Conservation (phyloP, 2,329 filamentous ascomycete species). For the Raffaelea albimanens region DNA sequence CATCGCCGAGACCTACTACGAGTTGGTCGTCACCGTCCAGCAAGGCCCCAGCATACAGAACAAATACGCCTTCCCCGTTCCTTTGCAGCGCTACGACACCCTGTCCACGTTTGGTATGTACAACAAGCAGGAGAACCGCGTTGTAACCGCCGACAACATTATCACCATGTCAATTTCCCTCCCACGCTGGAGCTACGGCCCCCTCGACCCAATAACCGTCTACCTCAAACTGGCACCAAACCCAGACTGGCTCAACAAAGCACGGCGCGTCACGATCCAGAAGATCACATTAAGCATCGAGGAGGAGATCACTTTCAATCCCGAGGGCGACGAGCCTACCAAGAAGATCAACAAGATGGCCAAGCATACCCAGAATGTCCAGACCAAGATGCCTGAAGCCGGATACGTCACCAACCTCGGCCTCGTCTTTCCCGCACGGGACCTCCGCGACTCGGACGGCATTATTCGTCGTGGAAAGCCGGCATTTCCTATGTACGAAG, state of each 20-base stretch:
- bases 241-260: constrained; percentile 82
- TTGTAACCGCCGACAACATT: constrained; percentile 78
- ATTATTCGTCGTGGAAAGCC: constrained; percentile 77
- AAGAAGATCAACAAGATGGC: constrained; percentile 82
- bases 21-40: constrained; percentile 91
- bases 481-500: constrained; percentile 80
- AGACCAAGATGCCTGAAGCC: constrained; percentile 76
- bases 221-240: constrained; percentile 94
- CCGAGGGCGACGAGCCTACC: constrained; percentile 89
- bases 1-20: constrained; percentile 95
- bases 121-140: constrained; percentile 84
- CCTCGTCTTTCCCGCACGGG: constrained; percentile 81
- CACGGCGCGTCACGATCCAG: constrained; percentile 83
- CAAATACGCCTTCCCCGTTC: constrained; percentile 85
- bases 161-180: constrained; percentile 87
- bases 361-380: constrained; percentile 73
- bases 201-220: constrained; percentile 87
- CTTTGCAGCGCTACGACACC: constrained; percentile 88
- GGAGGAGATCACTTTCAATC: constrained; percentile 98
- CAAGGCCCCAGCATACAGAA: constrained; percentile 80
- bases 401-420: constrained; percentile 92
- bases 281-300: constrained; percentile 92
- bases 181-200: constrained; percentile 93
- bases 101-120: constrained; percentile 99
- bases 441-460: constrained; percentile 77